Evolutionary conservation across 2,329 filamentous ascomycete species (phyloP), one percentile per base, ranked within the genome.

Genomic region (Aphanocladium album): DNA sequence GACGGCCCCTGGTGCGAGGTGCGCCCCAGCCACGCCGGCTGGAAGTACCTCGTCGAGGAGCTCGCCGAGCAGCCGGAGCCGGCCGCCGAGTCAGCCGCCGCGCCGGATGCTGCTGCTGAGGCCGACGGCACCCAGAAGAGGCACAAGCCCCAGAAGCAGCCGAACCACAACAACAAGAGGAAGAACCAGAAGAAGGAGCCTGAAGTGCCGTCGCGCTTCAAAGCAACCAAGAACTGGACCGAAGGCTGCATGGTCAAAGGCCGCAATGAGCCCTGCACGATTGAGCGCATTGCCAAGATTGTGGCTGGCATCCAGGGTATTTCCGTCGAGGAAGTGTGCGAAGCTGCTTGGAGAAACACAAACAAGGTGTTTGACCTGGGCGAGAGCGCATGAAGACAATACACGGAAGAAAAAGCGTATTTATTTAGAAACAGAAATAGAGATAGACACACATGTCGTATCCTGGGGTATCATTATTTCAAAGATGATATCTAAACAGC

Each of bases 1-100:
- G 95, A 99, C 72, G 95, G 95, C 2, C 95, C 95, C 3, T 99
- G 95, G 90, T 99, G 95, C 71, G 95, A 99, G 73, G 93, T 99
- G 62, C 82, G 95, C 25, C 88, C 92, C 1, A 91, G 85, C 33
- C 93, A 99, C 75, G 92, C 93, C 33, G 91, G 91, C 2, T 90
- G 88, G 68, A 89, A 88, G 73, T 89, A 88, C 65, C 74, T 86
- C 12, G 72, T 84, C 4, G 74, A 74, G 60, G 76, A 74, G 66
- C 58, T n/a, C 2, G 66, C 1, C 3, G 14, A 35, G 37, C 62
- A 66, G 17, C 64, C 65, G 2, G 67, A 71, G 9, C 65, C 64
- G 2, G 53, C 45, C 1, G 58, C 65, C 23, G 23, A 30, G 23
- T 17, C 7, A 7, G 4, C 58, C 57, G 2, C 47, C 63, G 2